Base-by-base conservation (phyloP, 257 asterid genomes). In the Petrea volubilis region DNA sequence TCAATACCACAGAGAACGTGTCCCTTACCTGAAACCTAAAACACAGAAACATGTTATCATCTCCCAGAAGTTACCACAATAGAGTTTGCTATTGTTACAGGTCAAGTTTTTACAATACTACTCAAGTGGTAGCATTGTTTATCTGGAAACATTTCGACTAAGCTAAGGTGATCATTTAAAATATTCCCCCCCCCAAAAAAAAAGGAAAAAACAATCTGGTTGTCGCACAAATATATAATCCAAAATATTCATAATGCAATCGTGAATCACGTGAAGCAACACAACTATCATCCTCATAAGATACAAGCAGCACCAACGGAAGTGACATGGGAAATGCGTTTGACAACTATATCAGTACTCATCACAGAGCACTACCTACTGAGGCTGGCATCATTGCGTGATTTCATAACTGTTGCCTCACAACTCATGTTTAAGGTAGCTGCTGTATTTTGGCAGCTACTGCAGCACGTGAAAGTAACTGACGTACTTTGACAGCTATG, bases 401-500 rank as follows among this genome's bases (percentile, higher is more conserved):
- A 70, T 5, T n/a, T 55, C 56, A 58, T 25, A 64, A 41, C 52
- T 52, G 18, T 66, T 20, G 20, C 59, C 34, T 50, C 18, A n/a
- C 20, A 58, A 52, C 11, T 57, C 53, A 46, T n/a, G 17, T 43
- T 40, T 14, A 28, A 13, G 34, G n/a, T n/a, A 79, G 41, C 73
- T 58, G 75, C 41, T 46, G 15, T 61, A 69, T 62, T 63, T 52
- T 63, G 56, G 61, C 75, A 70, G 50, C 72, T 62, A 62, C 6
- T 18, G 33, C 53, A 17, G 18, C 52, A 50, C 17, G 50, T 62
- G 36, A 68, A 51, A 36, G 13, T 12, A 49, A 60, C 20, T 56
- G 40, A 44, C 31, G 71, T 28, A 29, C 60, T 40, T 73, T 47
- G 71, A 63, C 80, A 65, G 76, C 76, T 59, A 70, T 60, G 27